phyloP scores from a whole-genome alignment of 2,329 filamentous ascomycete species.

The Trichoderma harzianum region DNA sequence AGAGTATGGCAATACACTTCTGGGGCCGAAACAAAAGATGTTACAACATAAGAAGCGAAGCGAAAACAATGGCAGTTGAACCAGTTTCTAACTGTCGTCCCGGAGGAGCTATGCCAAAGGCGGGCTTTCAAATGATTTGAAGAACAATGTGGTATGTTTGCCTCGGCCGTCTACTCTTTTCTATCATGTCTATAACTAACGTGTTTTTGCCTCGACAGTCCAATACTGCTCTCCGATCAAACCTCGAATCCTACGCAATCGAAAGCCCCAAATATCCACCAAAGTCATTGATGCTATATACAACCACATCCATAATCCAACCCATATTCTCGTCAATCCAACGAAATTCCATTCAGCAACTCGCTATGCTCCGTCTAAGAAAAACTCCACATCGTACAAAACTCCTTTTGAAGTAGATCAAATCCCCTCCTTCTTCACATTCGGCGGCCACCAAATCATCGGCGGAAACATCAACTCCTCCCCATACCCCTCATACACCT shows the following conservation, averaged over 20 bases:
- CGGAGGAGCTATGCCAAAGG: neutral
- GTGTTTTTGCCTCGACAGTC: neutral
- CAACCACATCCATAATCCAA: neutral
- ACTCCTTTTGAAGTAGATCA: neutral
- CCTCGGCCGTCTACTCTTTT: neutral
- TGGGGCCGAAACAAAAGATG: neutral
- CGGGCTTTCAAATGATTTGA: neutral
- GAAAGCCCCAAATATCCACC: neutral
- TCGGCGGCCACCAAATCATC: constrained; percentile 17
- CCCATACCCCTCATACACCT: neutral
- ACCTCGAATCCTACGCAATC: neutral
- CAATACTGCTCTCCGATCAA: neutral
- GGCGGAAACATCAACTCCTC: constrained; percentile 4
- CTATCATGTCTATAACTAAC: neutral
- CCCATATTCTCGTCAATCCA: neutral
- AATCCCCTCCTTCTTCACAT: neutral
- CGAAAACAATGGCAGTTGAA: neutral
- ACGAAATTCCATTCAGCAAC: neutral
- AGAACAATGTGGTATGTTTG: neutral
- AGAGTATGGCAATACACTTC: too few relatives aligned
- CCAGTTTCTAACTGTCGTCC: neutral
- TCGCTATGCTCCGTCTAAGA: neutral
- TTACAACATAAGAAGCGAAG: neutral
- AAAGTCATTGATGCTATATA: neutral
- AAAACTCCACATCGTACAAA: neutral